These are phyloP conservation scores for Cytospora paraplurivora DNA, from an alignment of 2,329 filamentous ascomycete genomes.

Conservation along the genomic window DNA sequence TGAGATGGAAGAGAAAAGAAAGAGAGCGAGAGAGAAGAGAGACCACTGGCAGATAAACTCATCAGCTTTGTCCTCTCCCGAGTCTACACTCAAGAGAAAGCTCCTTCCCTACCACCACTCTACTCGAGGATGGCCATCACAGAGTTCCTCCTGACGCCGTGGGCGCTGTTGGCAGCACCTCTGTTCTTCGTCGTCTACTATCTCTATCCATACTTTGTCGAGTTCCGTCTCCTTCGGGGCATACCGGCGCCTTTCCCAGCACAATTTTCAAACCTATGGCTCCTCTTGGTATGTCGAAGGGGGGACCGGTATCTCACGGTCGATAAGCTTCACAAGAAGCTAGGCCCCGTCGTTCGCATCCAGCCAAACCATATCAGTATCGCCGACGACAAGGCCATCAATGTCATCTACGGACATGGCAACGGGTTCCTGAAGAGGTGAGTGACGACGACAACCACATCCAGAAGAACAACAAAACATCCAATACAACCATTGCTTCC, in stretches of 20 bases:
- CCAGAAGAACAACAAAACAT: too few relatives aligned
- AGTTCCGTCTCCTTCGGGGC: slow-evolving; percentile 50
- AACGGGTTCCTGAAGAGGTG: slow-evolving; percentile 75
- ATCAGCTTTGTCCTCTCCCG: not conserved
- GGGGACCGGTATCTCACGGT: slow-evolving; percentile 67
- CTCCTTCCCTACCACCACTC: too few relatives aligned
- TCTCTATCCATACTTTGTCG: slow-evolving; percentile 61
- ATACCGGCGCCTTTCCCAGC: slow-evolving; percentile 66
- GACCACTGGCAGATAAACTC: not conserved
- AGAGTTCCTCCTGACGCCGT: slow-evolving; percentile 46
- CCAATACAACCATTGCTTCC: too few relatives aligned
- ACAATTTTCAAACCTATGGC: slow-evolving; percentile 77
- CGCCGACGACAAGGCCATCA: slow-evolving; percentile 77
- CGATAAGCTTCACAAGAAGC: slow-evolving; percentile 72
- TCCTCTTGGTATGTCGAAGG: slow-evolving; percentile 65
- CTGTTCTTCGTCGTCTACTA: slow-evolving; percentile 56
- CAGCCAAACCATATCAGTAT: slow-evolving; percentile 84
- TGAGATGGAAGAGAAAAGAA: not conserved
- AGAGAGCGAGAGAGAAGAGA: not conserved
- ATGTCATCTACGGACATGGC: slow-evolving; percentile 75
- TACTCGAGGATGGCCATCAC: slow-evolving; percentile 37
- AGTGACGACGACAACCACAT: slow-evolving; percentile 28
- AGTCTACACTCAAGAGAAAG: not conserved
- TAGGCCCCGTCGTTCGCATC: slow-evolving; percentile 79
- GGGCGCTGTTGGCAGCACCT: slow-evolving; percentile 49